Evolutionary conservation across 169 alveolate genomes (phyloP), one percentile per base, ranked within the genome.

Genomic region (Plasmodium cynomolgi): DNA sequence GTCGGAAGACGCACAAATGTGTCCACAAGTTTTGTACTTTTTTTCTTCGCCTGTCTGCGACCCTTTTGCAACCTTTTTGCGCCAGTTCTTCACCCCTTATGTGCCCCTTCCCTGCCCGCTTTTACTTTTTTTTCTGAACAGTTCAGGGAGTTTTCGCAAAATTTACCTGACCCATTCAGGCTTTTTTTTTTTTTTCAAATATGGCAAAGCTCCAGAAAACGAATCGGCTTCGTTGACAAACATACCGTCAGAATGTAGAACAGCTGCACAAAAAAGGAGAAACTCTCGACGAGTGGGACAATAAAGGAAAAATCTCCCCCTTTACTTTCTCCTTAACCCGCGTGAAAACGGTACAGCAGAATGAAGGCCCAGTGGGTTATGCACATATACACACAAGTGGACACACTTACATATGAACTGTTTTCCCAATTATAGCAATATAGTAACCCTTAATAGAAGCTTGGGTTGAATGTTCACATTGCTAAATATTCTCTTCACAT

Each of bases 321-420:
- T 15, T 50, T 3, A 50, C 62, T 26, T 15, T 50, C 62, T 50
- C 26, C 62, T 50, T 50, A 13, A 50, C 62, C 23, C 23, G 20
- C 62, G 6, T 50, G 62, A 50, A 50, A 50, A 50, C 62, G 62
- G 17, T 50, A 50, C 62, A 13, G 62, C 20, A 15, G 62, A 50
- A 50, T 50, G 23, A 50, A 50, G 26, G 7, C 62, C 7, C 62
- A 50, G 26, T 50, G 62, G 26, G n/a, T 17, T 50, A 47, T 80
- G 72, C 31, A 81, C 20, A 34, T 81, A 81, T 47, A 29, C 41
- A 23, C 71, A 47, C 33, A 81, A 26, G 7, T 81, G 68, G 54
- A 81, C 20, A 81, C 37, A 34, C 44, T n/a, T 74, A 74, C 56
- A 41, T 80, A 39, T 39, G 29, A 80, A 72, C 81, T 20, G 81